A percentile compares a stretch with the other conserved stretches of the same genome.
phyloP scores from a whole-genome alignment of 495 filamentous ascomycete genomes.

The Talaromyces stipitatus region DNA sequence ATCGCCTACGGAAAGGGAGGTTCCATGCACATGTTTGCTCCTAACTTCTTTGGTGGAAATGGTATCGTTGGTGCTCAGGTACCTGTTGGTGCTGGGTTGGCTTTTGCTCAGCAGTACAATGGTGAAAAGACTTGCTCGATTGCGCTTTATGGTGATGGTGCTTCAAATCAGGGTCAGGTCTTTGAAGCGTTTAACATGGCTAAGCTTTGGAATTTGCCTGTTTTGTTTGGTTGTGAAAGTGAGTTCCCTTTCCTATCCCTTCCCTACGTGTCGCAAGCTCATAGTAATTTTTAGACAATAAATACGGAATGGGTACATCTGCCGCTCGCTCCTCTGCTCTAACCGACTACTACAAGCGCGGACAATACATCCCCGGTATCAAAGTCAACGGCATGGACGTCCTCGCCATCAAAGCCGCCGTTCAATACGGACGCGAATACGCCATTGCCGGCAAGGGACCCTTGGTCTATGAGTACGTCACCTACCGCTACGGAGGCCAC shows the following conservation, averaged over 20 bases:
- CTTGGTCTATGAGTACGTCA: constrained; percentile 96
- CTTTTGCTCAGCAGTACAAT: constrained; percentile 94
- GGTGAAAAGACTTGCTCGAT: constrained; percentile 76
- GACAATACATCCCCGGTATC: constrained; percentile 97
- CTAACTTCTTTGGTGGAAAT: constrained; percentile 97
- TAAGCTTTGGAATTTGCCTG: constrained; percentile 94
- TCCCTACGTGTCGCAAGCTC: background rate
- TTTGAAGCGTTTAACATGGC: constrained; percentile 99
- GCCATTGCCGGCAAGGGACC: constrained; percentile 75
- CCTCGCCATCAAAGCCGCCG: constrained; percentile 93
- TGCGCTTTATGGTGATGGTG: constrained; percentile 93
- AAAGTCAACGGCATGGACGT: constrained; percentile 99
- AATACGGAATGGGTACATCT: constrained; percentile 99
- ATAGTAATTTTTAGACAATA: constrained; percentile 70
- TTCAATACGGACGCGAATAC: constrained; percentile 84
- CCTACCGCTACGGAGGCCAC: constrained; percentile 98
- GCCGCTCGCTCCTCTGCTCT: constrained; percentile 88
- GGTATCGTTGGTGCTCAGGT: constrained; percentile 99
- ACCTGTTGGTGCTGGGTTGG: constrained; percentile 91
- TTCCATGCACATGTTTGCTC: constrained; percentile 99
- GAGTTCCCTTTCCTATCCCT: constrained; percentile 26
- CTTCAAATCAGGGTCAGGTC: constrained; percentile 97
- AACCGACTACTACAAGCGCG: constrained; percentile 99
- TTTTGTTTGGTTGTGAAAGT: constrained; percentile 98
- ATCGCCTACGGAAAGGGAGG: constrained; percentile 98